These are phyloP conservation scores for Solanum appendiculatum DNA, from an alignment of 257 asterid species.

Conservation along the genomic window DNA sequence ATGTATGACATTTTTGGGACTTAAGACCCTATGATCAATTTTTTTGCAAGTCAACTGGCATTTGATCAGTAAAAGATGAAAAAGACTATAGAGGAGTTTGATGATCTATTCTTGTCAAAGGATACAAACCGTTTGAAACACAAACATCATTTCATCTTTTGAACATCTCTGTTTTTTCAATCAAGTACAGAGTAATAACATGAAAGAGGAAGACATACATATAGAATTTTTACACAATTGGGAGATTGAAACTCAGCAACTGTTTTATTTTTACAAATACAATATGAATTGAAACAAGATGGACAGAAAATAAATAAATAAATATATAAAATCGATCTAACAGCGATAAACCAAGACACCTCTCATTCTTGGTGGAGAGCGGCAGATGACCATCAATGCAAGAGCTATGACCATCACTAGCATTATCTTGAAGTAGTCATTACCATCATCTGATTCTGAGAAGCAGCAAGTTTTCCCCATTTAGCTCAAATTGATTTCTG, in stretches of 20 bases:
- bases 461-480: constrained; percentile 32
- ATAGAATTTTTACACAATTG: background rate
- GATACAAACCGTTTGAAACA: background rate
- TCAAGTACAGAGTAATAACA: background rate
- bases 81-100: background rate
- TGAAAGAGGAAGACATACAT: background rate
- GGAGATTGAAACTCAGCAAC: background rate
- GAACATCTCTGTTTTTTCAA: background rate
- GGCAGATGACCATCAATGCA: constrained; percentile 15
- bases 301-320: background rate
- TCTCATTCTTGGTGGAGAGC: constrained; percentile 6
- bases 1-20: too few species aligned
- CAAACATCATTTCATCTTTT: background rate
- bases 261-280: background rate
- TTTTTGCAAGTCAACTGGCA: background rate
- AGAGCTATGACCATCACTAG: constrained; percentile 16
- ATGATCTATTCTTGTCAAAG: background rate
- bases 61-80: too few species aligned
- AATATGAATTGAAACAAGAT: background rate
- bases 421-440: constrained; percentile 3
- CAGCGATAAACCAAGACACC: constrained; percentile 4
- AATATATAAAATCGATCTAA: background rate
- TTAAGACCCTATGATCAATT: too few species aligned
- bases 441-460: constrained; percentile 1
- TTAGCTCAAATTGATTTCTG: background rate